Evolutionary conservation across 1,139 yeast genomes (phyloP).

Genomic region (Suhomyces bolitotheri): DNA sequence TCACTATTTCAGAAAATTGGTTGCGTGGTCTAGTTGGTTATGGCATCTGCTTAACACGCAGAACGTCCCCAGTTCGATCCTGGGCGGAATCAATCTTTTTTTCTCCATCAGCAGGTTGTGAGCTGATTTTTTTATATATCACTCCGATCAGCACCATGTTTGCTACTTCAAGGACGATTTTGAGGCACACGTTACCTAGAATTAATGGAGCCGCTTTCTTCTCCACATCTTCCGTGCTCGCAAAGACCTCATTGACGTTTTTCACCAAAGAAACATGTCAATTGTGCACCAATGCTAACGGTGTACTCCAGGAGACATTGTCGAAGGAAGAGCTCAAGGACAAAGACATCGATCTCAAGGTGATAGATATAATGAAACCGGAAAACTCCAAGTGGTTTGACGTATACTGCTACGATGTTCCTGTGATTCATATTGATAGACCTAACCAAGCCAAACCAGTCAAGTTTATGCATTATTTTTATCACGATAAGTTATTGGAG

Average conservation of each 20-base stretch:
- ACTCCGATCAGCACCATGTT: no score
- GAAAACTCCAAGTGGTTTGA: conserved; percentile 77
- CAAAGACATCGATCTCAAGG: conserved; percentile 37
- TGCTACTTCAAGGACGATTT: no score
- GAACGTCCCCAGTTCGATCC: conserved; percentile 99
- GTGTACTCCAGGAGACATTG: conserved; percentile 47
- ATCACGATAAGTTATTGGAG: conserved; percentile 55
- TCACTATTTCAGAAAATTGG: conserved; percentile 20
- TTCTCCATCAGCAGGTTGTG: no score
- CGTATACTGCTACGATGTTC: conserved; percentile 83
- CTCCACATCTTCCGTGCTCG: conserved; percentile 1
- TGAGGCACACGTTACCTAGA: no score
- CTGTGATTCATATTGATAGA: conserved; percentile 75
- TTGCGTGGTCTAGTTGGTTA: conserved; percentile 94
- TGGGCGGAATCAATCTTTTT: conserved; percentile 82
- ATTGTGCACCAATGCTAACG: conserved; percentile 72
- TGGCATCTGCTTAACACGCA: conserved; percentile 99
- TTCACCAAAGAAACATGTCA: conserved; percentile 81
- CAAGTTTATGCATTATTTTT: conserved; percentile 77
- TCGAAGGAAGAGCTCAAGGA: conserved; percentile 22
- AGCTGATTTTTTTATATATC: no score
- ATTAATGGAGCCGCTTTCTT: not conserved
- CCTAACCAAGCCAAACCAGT: conserved; percentile 46
- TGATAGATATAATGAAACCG: conserved; percentile 69
- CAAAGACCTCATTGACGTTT: conserved; percentile 45